phyloP scores from a whole-genome alignment of 768 basidiomycete genomes.

The Naematelia encephala region DNA sequence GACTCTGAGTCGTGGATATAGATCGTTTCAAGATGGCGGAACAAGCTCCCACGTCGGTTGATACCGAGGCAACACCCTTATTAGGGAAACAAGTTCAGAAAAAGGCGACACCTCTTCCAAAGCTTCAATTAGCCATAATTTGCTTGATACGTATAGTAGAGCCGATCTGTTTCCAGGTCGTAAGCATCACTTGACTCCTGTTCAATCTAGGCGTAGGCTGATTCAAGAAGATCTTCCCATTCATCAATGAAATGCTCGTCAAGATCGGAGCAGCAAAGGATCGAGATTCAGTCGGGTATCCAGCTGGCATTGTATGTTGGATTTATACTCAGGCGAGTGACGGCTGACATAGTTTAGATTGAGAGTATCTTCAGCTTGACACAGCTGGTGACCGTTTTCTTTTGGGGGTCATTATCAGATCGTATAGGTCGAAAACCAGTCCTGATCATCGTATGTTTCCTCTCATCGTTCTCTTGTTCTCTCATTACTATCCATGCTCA shows the following conservation, averaged over 20 bases:
- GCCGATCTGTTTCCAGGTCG: slow-evolving; percentile 33
- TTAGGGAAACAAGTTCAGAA: slow-evolving; percentile 1
- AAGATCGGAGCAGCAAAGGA: slow-evolving; percentile 32
- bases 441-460: slow-evolving; percentile 28
- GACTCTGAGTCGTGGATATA: too few relatives aligned
- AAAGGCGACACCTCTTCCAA: slow-evolving; percentile 34
- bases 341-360: slow-evolving; percentile 17
- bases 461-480: background rate
- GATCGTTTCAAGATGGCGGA: background rate
- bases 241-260: slow-evolving; percentile 42
- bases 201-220: background rate
- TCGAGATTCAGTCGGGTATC: slow-evolving; percentile 30
- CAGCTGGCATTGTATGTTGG: slow-evolving; percentile 33
- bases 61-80: slow-evolving; percentile 12
- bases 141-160: slow-evolving; percentile 36
- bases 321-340: background rate
- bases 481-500: too few relatives aligned
- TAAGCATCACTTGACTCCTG: slow-evolving; percentile 1
- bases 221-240: slow-evolving; percentile 24
- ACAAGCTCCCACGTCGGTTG: background rate
- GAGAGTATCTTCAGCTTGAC: slow-evolving; percentile 40
- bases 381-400: slow-evolving; percentile 38
- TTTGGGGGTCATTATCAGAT: slow-evolving; percentile 38
- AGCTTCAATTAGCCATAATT: slow-evolving; percentile 30
- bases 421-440: slow-evolving; percentile 37